Evolutionary conservation across 371 early-diverging fungal species (phyloP), one percentile per base, ranked within the genome.

Genomic region (Actinomortierella wolfii): DNA sequence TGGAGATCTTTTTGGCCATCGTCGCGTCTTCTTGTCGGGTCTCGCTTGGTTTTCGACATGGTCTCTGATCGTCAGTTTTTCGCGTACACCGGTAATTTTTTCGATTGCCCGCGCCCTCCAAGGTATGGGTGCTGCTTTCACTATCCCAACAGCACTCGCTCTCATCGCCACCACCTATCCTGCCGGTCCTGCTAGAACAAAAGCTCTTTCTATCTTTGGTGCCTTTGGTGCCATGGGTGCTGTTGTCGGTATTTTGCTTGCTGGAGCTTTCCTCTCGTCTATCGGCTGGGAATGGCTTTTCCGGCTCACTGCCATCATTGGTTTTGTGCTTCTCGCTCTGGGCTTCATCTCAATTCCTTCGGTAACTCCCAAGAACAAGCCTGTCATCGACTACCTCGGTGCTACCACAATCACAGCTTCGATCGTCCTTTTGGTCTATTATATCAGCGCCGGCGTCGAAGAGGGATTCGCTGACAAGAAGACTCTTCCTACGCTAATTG

Each of bases 191-290:
- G 55, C 50, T 39, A 54, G 74, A 24, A 73, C 74, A 6, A 59
- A 54, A 21, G 74, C 74, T 11, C 43, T 73, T 51, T 73, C 74
- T 21, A 53, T 73, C 54, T 73, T 73, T 63, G 52, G 67, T 2
- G 74, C 74, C 44, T 66, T 73, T 56, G 74, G 74, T 62, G 74
- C 47, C 40, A 73, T 73, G 74, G 74, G 74, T 9, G 71, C 65
- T 3, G 61, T 70, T 2, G 26, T 40, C 14, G 71, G 71, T 20
- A 70, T 70, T 43, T 46, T 70, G 9, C 41, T 70, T 44, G 71
- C 71, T 11, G 71, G 71, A 46, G 71, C 65, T 3, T 47, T 70
- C 34, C 53, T 70, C 55, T 47, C 71, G 6, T 61, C 55, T 18
- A 65, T 70, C 20, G 71, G 71, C 5, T 70, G 71, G 71, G 15